These are phyloP conservation scores for Geotrichum phurueaensis DNA, from an alignment of 1,139 yeast species.

Conservation along the genomic window DNA sequence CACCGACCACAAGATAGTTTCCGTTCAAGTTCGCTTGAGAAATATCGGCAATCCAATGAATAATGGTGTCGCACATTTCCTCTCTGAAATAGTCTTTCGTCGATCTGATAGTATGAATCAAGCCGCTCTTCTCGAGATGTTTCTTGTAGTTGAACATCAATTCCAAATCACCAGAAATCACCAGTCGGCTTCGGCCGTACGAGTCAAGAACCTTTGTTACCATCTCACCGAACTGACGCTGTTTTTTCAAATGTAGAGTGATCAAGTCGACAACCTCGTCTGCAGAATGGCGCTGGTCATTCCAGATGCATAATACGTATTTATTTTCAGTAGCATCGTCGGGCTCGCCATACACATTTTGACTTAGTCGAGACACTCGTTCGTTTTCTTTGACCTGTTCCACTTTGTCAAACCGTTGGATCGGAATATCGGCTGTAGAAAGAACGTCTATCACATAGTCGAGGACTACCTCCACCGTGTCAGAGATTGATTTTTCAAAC, in stretches of 20 bases:
- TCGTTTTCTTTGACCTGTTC: slow-evolving; percentile 27
- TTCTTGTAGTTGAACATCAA: slow-evolving; percentile 50
- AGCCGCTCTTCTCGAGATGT: slow-evolving; percentile 52
- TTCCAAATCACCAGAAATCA: slow-evolving; percentile 49
- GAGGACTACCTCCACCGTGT: slow-evolving; percentile 50
- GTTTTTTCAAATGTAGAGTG: slow-evolving; percentile 57
- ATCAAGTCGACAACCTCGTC: slow-evolving; percentile 68
- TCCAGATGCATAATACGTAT: slow-evolving; percentile 60
- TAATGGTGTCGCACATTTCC: slow-evolving; percentile 70
- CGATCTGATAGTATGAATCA: slow-evolving; percentile 61
- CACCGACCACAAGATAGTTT: slow-evolving; percentile 44
- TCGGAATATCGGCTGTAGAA: slow-evolving; percentile 40
- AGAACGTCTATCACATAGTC: slow-evolving; percentile 78
- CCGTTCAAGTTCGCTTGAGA: slow-evolving; percentile 52
- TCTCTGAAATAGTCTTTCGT: slow-evolving; percentile 70
- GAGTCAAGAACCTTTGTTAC: slow-evolving; percentile 58
- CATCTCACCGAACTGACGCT: slow-evolving; percentile 66
- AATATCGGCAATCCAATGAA: slow-evolving; percentile 59
- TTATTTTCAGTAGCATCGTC: slow-evolving; percentile 45
- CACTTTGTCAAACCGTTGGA: slow-evolving; percentile 29
- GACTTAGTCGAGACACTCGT: slow-evolving; percentile 35
- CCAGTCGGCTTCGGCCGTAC: slow-evolving; percentile 65
- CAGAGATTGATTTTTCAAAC: slow-evolving; percentile 25
- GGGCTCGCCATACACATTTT: slow-evolving; percentile 38
- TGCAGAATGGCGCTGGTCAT: slow-evolving; percentile 72